Conservation (phyloP, 495 filamentous ascomycete species). For the Neurospora sp. region DNA sequence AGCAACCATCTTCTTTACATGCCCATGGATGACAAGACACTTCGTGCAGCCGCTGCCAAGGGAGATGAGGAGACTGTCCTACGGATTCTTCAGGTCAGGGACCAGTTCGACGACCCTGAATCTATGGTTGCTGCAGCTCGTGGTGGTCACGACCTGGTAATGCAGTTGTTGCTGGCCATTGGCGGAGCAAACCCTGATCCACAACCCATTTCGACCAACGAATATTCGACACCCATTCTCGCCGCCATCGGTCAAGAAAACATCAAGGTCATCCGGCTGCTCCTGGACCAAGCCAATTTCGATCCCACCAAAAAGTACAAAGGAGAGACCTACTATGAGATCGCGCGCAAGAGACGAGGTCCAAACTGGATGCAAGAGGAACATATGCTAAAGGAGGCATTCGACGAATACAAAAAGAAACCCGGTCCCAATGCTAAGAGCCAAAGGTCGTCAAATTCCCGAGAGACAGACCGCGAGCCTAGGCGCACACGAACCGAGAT, state of each 20-base stretch:
- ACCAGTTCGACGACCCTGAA: constrained; percentile 59
- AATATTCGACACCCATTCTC: constrained; percentile 80
- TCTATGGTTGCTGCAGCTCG: constrained; percentile 85
- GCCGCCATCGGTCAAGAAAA: constrained; percentile 90
- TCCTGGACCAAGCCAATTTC: constrained; percentile 69
- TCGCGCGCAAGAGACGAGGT: constrained; percentile 70
- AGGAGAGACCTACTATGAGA: constrained; percentile 72
- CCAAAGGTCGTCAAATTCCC: constrained; percentile 42
- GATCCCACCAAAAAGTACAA: constrained; percentile 63
- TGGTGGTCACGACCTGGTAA: constrained; percentile 78
- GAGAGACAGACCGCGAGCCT: constrained; percentile 48
- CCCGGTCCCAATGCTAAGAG: constrained; percentile 33
- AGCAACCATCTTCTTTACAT: constrained; percentile 46
- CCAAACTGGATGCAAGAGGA: constrained; percentile 86
- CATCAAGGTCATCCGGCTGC: constrained; percentile 65
- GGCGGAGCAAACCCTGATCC: constrained; percentile 75
- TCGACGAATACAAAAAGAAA: constrained; percentile 50
- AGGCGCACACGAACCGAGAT: constrained; percentile 39
- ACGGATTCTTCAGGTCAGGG: constrained; percentile 70
- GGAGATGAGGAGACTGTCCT: constrained; percentile 74
- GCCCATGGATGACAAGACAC: constrained; percentile 54
- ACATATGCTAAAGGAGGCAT: constrained; percentile 69
- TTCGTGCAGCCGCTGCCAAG: constrained; percentile 69
- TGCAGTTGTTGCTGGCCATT: constrained; percentile 76
- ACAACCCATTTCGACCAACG: constrained; percentile 42